phyloP scores from a whole-genome alignment of 306 rosid species.

The Betula pendula region DNA sequence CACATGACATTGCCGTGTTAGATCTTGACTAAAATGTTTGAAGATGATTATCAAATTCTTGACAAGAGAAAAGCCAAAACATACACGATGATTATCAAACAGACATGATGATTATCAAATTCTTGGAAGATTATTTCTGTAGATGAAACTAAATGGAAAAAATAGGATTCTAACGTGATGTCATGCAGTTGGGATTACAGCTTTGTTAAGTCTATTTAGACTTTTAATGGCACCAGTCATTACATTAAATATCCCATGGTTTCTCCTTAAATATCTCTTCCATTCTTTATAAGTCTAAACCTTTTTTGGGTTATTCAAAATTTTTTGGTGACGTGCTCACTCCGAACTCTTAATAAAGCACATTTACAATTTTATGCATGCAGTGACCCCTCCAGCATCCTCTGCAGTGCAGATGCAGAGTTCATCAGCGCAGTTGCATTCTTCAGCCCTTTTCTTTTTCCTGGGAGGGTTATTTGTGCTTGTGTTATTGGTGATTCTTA shows the following conservation, averaged over 20 bases:
- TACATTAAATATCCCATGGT: too few relatives aligned
- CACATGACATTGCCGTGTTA: too few relatives aligned
- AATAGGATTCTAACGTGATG: neutral
- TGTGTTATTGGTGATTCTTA: conserved; percentile 46
- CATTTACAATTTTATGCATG: neutral
- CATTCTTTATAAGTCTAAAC: neutral
- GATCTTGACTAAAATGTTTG: too few relatives aligned
- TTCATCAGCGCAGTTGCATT: neutral
- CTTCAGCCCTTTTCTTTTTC: conserved; percentile 51
- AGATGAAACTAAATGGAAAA: neutral
- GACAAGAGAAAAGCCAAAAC: too few relatives aligned
- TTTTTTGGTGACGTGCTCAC: neutral
- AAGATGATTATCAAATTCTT: too few relatives aligned
- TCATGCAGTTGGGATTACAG: neutral
- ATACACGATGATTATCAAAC: too few relatives aligned
- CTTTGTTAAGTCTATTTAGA: neutral
- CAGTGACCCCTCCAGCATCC: conserved; percentile 37
- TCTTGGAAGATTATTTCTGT: neutral
- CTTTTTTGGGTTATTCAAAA: neutral
- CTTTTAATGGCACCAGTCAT: too few relatives aligned
- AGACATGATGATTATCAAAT: too few relatives aligned
- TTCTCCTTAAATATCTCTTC: too few relatives aligned
- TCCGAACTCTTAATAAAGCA: neutral
- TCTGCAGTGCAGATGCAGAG: conserved; percentile 12
- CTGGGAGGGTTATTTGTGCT: conserved; percentile 63